A percentile compares a stretch with the other conserved stretches of the same genome.
phyloP scores from a whole-genome alignment of 2,329 filamentous ascomycete genomes.

The Teratosphaeria epicoccoides region DNA sequence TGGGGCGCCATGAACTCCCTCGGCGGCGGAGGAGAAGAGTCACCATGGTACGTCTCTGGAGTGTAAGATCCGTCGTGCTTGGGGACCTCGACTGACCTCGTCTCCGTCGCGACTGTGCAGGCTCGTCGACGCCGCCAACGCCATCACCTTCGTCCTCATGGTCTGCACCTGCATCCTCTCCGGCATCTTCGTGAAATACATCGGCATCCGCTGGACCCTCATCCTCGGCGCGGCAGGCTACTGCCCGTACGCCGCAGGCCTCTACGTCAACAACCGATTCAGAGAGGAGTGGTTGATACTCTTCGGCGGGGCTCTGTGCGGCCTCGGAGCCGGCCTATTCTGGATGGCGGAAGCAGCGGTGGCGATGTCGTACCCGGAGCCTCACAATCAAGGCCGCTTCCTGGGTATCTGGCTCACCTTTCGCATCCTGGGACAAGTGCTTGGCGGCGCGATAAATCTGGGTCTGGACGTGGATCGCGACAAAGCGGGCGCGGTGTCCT shows the following conservation, averaged over 20 bases:
- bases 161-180: conserved; percentile 59
- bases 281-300: conserved; percentile 59
- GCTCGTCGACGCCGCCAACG: conserved; percentile 60
- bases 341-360: conserved; percentile 69
- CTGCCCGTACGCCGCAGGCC: conserved; percentile 57
- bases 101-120: too few species aligned
- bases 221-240: conserved; percentile 65
- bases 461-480: conserved; percentile 51
- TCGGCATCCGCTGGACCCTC: conserved; percentile 61
- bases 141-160: conserved; percentile 63
- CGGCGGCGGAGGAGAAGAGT: conserved; percentile 56
- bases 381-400: conserved; percentile 53
- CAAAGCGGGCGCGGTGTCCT: conserved; percentile 55
- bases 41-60: too few species aligned
- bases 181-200: conserved; percentile 51
- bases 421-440: conserved; percentile 53
- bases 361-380: conserved; percentile 61
- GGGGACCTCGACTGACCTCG: too few species aligned
- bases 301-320: conserved; percentile 57
- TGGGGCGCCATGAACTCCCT: conserved; percentile 62
- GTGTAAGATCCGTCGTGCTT: too few species aligned
- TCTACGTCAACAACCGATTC: conserved; percentile 63
- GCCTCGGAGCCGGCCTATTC: conserved; percentile 60
- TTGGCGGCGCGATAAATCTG: conserved; percentile 62
- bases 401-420: conserved; percentile 59